Conservation (phyloP, 345 rosid genomes). For the Eucalyptus curtisii region DNA sequence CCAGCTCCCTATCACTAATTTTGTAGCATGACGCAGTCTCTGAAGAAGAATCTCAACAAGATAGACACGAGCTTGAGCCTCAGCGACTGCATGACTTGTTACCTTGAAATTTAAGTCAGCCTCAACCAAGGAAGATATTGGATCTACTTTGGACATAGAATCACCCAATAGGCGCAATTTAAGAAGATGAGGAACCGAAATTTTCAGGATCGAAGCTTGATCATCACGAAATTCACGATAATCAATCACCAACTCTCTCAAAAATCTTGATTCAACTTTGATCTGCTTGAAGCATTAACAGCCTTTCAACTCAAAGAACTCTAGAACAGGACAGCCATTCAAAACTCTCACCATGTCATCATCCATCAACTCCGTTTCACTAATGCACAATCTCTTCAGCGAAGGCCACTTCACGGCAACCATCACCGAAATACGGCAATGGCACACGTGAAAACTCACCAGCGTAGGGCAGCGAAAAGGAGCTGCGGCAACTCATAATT, state of each 20-base stretch:
- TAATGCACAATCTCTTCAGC: background rate
- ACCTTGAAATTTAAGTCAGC: background rate
- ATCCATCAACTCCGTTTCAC: background rate
- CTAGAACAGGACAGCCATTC: background rate
- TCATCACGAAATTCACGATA: fast-evolving
- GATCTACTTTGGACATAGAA: background rate
- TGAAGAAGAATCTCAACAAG: background rate
- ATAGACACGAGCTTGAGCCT: background rate
- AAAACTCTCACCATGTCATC: background rate
- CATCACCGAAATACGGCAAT: background rate
- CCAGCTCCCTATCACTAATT: background rate
- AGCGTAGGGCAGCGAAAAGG: background rate
- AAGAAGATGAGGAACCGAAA: background rate
- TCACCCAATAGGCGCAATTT: background rate
- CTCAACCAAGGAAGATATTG: background rate
- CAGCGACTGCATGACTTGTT: background rate
- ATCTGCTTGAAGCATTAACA: background rate
- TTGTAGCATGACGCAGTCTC: background rate
- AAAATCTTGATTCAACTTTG: background rate
- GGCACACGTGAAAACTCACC: background rate
- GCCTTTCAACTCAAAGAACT: background rate
- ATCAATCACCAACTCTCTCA: background rate
- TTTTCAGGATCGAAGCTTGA: background rate
- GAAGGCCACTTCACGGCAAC: background rate
- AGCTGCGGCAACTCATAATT: background rate